phyloP scores from a whole-genome alignment of 371 early-diverging fungal species.

The Mortierella sp. region DNA sequence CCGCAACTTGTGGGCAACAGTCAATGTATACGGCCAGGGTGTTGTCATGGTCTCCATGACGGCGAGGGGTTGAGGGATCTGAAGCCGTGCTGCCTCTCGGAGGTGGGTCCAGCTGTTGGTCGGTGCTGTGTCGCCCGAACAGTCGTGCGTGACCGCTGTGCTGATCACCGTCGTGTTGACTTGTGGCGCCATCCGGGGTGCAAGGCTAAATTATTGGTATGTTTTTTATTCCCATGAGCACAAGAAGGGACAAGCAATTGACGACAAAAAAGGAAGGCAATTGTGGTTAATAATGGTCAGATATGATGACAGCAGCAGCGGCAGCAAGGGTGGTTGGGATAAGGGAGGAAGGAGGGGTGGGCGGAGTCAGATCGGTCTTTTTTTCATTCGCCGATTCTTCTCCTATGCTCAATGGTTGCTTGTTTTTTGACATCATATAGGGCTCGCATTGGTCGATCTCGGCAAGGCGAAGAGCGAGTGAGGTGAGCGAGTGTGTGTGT shows the following conservation, averaged over 20 bases:
- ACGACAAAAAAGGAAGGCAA: conserved; percentile 5
- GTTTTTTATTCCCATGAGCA: conserved; percentile 1
- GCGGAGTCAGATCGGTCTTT: conserved; percentile 11
- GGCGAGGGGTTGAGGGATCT: conserved; percentile 39
- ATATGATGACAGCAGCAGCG: not conserved
- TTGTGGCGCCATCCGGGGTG: conserved; percentile 1
- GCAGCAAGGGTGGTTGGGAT: no score
- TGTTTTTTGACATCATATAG: not conserved
- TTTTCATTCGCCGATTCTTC: not conserved
- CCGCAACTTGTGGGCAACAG: conserved; percentile 39
- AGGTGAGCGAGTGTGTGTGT: not conserved
- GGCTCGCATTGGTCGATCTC: conserved; percentile 5
- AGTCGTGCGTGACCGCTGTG: conserved; percentile 35
- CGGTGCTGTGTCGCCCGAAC: not conserved
- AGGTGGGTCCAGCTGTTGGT: conserved; percentile 38
- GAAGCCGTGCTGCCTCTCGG: conserved; percentile 20
- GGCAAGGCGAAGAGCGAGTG: not conserved
- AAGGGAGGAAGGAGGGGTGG: not conserved
- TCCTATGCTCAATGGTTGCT: not conserved
- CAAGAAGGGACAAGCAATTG: not conserved
- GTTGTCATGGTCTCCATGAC: conserved; percentile 24
- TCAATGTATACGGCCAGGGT: conserved; percentile 18
- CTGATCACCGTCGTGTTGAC: conserved; percentile 28
- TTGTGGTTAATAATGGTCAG: not conserved
- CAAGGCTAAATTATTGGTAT: conserved; percentile 8